Evolutionary conservation across 2,329 filamentous ascomycete species (phyloP).

Genomic region (Chrysosporium keratinophilum): DNA sequence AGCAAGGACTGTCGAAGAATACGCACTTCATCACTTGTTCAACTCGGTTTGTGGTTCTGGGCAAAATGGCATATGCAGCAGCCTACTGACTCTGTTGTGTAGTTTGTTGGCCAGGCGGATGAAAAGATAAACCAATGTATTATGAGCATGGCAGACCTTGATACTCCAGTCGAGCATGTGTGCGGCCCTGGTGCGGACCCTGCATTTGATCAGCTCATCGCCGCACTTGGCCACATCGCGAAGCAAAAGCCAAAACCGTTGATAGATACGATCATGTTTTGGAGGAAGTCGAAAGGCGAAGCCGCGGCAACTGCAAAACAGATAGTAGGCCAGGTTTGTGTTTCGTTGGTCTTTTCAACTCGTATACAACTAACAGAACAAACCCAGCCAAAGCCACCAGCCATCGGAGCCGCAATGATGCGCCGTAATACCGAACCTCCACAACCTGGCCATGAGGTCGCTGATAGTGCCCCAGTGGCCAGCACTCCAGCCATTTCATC

Average conservation of each 20-base stretch:
- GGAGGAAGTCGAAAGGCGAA: constrained; percentile 93
- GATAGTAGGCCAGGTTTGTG: constrained; percentile 25
- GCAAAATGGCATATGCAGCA: not conserved
- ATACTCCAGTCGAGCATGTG: constrained; percentile 75
- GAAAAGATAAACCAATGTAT: constrained; percentile 88
- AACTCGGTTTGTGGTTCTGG: constrained; percentile 56
- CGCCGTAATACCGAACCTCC: constrained; percentile 66
- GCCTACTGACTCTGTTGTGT: constrained; percentile 21
- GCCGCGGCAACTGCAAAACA: constrained; percentile 59
- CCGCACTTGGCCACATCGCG: constrained; percentile 86
- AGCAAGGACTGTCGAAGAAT: constrained; percentile 91
- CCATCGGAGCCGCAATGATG: constrained; percentile 41
- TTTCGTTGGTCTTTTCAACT: not conserved
- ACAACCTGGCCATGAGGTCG: constrained; percentile 36
- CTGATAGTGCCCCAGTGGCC: constrained; percentile 23
- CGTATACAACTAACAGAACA: not conserved
- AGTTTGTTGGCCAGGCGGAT: constrained; percentile 94
- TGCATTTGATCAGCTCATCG: constrained; percentile 86
- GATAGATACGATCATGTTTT: constrained; percentile 96
- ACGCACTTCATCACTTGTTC: constrained; percentile 91
- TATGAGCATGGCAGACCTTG: constrained; percentile 64
- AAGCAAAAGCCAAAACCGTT: constrained; percentile 87
- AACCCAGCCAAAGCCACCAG: constrained; percentile 23
- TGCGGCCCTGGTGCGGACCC: constrained; percentile 83
- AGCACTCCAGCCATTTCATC: constrained; percentile 31